Percentiles rank a stretch among this genome's conserved stretches.
Conservation (phyloP, 2,329 filamentous ascomycete species). For the Neophaeococcomyces mojaviensis region DNA sequence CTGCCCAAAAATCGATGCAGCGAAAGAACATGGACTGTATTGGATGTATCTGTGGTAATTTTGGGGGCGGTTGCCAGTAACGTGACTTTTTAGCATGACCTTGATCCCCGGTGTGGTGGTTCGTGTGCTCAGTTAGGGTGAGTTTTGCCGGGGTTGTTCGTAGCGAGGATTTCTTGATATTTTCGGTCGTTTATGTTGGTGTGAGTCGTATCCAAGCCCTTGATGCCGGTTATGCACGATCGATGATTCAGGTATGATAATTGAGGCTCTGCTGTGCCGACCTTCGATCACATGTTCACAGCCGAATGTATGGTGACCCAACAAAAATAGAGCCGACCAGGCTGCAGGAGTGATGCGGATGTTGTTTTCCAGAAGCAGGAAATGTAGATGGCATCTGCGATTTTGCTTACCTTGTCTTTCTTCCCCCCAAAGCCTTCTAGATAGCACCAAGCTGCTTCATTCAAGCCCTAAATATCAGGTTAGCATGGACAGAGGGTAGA, state of each 20-base stretch:
- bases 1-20: slow-evolving; percentile 30
- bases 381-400: slow-evolving; percentile 7
- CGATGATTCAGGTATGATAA: neutral
- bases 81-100: neutral
- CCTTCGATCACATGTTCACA: slow-evolving; percentile 2
- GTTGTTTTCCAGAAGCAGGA: neutral
- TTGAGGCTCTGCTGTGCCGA: neutral
- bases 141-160: slow-evolving; percentile 5
- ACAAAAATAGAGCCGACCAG: neutral
- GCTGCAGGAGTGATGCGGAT: neutral
- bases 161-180: neutral
- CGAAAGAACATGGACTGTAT: slow-evolving; percentile 16
- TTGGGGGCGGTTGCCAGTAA: slow-evolving; percentile 1
- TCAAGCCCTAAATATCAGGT: slow-evolving; percentile 52
- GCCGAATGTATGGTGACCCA: neutral
- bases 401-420: slow-evolving; percentile 84
- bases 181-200: neutral
- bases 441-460: slow-evolving; percentile 94
- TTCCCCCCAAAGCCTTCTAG: slow-evolving; percentile 92
- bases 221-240: neutral
- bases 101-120: neutral
- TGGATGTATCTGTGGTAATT: slow-evolving; percentile 19
- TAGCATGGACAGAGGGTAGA: no score
- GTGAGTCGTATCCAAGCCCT: neutral
- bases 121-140: neutral